Percentiles rank a stretch among this genome's conserved stretches.
phyloP scores from a whole-genome alignment of 1,284 basidiomycete genomes.

The Cutaneotrichosporon sp. region DNA sequence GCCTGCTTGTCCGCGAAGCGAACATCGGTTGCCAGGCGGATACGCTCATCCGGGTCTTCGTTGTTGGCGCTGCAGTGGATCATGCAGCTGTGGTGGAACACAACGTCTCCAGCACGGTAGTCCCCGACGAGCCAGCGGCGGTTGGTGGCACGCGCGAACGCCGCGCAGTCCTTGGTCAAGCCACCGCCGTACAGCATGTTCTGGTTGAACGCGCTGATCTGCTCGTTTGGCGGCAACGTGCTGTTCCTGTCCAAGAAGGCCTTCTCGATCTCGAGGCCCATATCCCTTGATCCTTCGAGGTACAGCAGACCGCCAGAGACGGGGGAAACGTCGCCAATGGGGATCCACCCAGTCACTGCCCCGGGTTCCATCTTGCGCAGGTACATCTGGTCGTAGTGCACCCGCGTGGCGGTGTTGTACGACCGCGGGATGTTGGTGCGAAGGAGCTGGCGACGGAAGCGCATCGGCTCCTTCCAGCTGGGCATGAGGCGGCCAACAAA shows the following conservation, averaged over 20 bases:
- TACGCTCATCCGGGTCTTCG: constrained; percentile 17
- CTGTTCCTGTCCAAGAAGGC: constrained; percentile 22
- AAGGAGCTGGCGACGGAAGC: constrained; percentile 21
- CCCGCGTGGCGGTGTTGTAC: constrained; percentile 14
- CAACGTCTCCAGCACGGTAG: constrained; percentile 27
- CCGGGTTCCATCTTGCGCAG: constrained; percentile 19
- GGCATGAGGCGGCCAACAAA: constrained; percentile 15
- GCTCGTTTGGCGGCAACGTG: constrained; percentile 25
- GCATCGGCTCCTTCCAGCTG: constrained; percentile 18
- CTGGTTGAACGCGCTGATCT: constrained; percentile 31
- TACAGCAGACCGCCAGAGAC: constrained; percentile 35
- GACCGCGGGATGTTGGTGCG: constrained; percentile 24
- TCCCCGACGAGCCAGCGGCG: constrained; percentile 26
- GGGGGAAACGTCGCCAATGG: constrained; percentile 32
- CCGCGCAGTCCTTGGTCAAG: constrained; percentile 15
- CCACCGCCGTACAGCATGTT: constrained; percentile 27
- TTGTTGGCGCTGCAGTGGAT: constrained; percentile 23
- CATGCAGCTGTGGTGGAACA: constrained; percentile 26
- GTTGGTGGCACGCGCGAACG: constrained; percentile 10
- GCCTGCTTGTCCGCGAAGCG: constrained; percentile 17
- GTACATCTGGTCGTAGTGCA: constrained; percentile 27
- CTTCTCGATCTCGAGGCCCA: constrained; percentile 33
- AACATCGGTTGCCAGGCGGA: constrained; percentile 23
- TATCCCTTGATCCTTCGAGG: constrained; percentile 26
- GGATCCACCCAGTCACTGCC: constrained; percentile 36